These are phyloP conservation scores for Ascochyta viciae-villosae DNA, from an alignment of 2,329 filamentous ascomycete species.

Conservation along the genomic window DNA sequence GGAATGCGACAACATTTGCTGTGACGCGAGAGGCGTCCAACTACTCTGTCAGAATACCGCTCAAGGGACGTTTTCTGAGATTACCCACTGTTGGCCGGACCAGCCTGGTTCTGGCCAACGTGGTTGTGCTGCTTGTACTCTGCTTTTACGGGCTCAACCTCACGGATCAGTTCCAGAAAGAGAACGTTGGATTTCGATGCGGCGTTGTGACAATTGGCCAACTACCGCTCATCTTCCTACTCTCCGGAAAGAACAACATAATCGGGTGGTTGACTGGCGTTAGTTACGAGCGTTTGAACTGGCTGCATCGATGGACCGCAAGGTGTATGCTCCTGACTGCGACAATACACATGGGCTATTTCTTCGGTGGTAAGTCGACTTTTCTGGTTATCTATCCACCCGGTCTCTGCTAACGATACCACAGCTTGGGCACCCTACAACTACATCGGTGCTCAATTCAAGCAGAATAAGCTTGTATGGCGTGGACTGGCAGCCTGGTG, in stretches of 20 bases:
- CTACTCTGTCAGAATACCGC: slow-evolving; percentile 51
- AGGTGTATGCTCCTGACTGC: slow-evolving; percentile 72
- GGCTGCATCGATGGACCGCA: slow-evolving; percentile 76
- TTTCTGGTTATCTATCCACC: background rate
- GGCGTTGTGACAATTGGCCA: slow-evolving; percentile 62
- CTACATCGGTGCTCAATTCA: slow-evolving; percentile 65
- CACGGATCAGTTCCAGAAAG: slow-evolving; percentile 58
- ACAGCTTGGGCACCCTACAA: slow-evolving; percentile 66
- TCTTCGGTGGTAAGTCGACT: slow-evolving; percentile 53
- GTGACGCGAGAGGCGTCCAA: slow-evolving; percentile 62
- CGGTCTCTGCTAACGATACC: background rate
- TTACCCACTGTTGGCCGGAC: slow-evolving; percentile 49
- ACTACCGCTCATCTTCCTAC: slow-evolving; percentile 62
- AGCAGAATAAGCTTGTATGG: slow-evolving; percentile 69
- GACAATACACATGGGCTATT: slow-evolving; percentile 74
- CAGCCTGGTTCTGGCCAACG: slow-evolving; percentile 54
- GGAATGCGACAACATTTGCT: slow-evolving; percentile 62
- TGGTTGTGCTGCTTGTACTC: slow-evolving; percentile 60
- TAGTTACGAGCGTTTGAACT: slow-evolving; percentile 74
- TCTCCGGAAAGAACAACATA: slow-evolving; percentile 64
- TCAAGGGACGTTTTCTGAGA: slow-evolving; percentile 47
- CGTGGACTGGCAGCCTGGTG: slow-evolving; percentile 73
- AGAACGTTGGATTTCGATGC: slow-evolving; percentile 63
- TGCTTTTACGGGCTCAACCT: slow-evolving; percentile 64
- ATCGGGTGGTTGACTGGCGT: slow-evolving; percentile 68